A percentile compares a stretch with the other conserved stretches of the same genome.
These are phyloP conservation scores for Alternaria conjuncta DNA, from an alignment of 2,329 filamentous ascomycete genomes.

Conservation along the genomic window DNA sequence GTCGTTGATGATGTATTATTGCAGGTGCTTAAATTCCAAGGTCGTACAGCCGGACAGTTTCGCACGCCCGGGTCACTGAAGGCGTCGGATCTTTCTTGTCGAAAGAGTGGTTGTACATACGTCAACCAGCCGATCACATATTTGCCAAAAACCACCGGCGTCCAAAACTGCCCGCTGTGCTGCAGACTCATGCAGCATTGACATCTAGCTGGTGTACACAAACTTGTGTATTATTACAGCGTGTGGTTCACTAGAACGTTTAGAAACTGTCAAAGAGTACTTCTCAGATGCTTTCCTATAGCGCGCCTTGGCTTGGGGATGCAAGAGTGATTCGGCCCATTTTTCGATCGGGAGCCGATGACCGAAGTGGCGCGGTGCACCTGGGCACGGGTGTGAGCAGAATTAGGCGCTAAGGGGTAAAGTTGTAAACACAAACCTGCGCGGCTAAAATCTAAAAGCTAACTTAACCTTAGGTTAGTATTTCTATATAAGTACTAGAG, in stretches of 20 bases:
- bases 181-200: neutral
- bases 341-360: neutral
- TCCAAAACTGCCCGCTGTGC: neutral
- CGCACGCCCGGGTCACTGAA: neutral
- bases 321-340: neutral
- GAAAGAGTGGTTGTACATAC: neutral
- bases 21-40: neutral
- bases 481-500: no score
- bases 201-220: neutral
- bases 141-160: neutral
- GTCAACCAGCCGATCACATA: neutral
- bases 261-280: no score
- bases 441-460: no score
- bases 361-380: conserved; percentile 5
- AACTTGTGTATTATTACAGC: no score
- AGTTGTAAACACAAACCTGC: no score
- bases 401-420: no score
- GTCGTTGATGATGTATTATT: neutral
- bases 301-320: neutral
- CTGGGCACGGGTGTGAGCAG: neutral
- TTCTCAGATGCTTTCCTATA: neutral
- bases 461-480: no score
- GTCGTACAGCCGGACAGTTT: neutral
- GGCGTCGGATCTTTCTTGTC: neutral
- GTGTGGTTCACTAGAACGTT: no score